Percentiles rank a stretch among this genome's conserved stretches.
phyloP scores from a whole-genome alignment of 306 rosid species.

The Pyrus bretschneideri region DNA sequence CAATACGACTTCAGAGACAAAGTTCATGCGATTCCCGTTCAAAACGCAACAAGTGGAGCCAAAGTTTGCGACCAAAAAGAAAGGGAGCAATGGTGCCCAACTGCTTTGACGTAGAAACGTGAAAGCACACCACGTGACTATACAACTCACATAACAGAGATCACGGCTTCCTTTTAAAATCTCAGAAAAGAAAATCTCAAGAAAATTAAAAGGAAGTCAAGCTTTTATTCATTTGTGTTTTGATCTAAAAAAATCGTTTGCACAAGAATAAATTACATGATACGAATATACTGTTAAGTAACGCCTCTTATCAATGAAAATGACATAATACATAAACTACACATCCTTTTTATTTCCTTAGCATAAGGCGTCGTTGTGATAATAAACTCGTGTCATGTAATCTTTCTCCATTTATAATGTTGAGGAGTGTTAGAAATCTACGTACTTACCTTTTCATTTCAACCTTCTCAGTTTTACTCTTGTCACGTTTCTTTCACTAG shows the following conservation, averaged over 20 bases:
- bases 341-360: no score
- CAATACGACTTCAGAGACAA: not conserved
- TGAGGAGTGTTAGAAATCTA: no score
- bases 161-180: not conserved
- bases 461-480: no score
- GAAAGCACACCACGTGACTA: not conserved
- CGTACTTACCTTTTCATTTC: no score
- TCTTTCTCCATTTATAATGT: no score
- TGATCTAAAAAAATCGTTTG: no score
- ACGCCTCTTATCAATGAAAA: fast-evolving
- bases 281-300: fast-evolving
- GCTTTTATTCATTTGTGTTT: not conserved
- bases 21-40: not conserved
- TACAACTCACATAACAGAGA: not conserved
- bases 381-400: no score
- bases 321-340: no score
- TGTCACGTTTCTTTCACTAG: no score
- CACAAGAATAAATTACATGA: no score
- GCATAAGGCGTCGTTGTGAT: no score
- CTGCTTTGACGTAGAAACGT: not conserved
- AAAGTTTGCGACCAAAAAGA: not conserved
- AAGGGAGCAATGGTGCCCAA: not conserved
- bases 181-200: not conserved
- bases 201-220: not conserved
- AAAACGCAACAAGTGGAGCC: not conserved